These are phyloP conservation scores for Glycyrrhiza uralensis DNA, from an alignment of 306 rosid species.

Conservation along the genomic window DNA sequence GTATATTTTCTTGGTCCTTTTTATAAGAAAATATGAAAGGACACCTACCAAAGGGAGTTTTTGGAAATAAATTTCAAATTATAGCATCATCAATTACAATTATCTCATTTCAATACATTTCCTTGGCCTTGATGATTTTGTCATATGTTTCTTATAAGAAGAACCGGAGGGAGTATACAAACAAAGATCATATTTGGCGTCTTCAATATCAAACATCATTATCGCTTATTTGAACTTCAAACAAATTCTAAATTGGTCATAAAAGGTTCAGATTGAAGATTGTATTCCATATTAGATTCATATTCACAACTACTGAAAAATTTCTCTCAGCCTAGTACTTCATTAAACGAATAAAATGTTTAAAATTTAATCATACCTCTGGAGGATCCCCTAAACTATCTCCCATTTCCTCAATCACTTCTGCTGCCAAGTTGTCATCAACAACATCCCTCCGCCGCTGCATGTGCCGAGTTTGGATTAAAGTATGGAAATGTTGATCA, in stretches of 20 bases:
- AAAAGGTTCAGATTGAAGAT: background rate
- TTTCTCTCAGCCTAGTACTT: background rate
- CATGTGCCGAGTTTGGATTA: constrained; percentile 91
- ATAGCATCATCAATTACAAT: too few relatives aligned
- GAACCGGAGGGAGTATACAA: too few relatives aligned
- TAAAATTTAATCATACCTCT: constrained; percentile 55
- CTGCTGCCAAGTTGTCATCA: constrained; percentile 87
- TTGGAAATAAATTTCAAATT: too few relatives aligned
- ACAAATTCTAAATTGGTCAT: background rate
- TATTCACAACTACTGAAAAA: background rate
- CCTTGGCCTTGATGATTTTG: too few relatives aligned
- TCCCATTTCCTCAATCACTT: constrained; percentile 89
- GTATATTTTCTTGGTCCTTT: too few relatives aligned
- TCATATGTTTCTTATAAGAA: too few relatives aligned
- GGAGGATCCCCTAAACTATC: constrained; percentile 91
- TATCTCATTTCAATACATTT: too few relatives aligned
- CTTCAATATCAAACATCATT: constrained; percentile 12
- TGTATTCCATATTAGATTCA: background rate
- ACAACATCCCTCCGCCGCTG: constrained; percentile 84
- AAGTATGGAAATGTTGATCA: constrained; percentile 88
- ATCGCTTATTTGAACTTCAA: constrained; percentile 9
- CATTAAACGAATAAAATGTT: background rate
- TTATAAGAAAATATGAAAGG: too few relatives aligned
- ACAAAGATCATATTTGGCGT: background rate
- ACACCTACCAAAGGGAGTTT: too few relatives aligned